Evolutionary conservation across 129 eudicot species (phyloP), one percentile per base, ranked within the genome.

Genomic region (Lonicera japonica): DNA sequence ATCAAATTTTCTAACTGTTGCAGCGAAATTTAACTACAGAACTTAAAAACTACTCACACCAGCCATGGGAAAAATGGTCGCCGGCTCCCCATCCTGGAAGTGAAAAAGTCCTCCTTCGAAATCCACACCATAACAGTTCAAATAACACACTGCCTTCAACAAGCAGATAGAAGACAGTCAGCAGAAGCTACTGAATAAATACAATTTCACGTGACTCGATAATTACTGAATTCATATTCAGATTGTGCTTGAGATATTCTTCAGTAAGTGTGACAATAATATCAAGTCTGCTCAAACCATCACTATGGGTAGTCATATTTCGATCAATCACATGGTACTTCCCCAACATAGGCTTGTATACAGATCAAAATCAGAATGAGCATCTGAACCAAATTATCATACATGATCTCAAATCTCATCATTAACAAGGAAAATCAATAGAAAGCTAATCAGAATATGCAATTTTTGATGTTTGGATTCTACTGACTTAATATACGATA

Each of bases 81-180:
- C 47, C 34, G 95, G 99, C 65, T 88, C 83, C 25, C 95, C 95
- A 54, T 85, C 89, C 71, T 88, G 91, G 77, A 94, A 94, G 79
- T 85, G 95, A 82, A 94, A 94, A 34, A 85, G 77, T 16, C 99
- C 99, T 25, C 99, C 99, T 54, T 65, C 24, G 71, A 94, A 94
- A 81, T 94, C 89, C 72, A 70, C 73, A 20, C 73, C 80, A 52
- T 88, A 75, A 68, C 71, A 85, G 78, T 82, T 94, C 70, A 94
- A 67, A 70, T 94, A 88, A 78, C 99, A 94, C 8, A 94, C 99
- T 80, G 83, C 95, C 98, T 92, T 77, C 63, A 78, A 69, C 60
- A 65, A 56, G 69, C 59, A 54, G 63, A 56, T 0, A 60, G 13
- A 66, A 71, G 53, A 54, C 45, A 60, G 57, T 68, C 51, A 58